Evolutionary conservation across 495 filamentous ascomycete genomes (phyloP), one percentile per base, ranked within the genome.

Genomic region (Zalerion maritima): DNA sequence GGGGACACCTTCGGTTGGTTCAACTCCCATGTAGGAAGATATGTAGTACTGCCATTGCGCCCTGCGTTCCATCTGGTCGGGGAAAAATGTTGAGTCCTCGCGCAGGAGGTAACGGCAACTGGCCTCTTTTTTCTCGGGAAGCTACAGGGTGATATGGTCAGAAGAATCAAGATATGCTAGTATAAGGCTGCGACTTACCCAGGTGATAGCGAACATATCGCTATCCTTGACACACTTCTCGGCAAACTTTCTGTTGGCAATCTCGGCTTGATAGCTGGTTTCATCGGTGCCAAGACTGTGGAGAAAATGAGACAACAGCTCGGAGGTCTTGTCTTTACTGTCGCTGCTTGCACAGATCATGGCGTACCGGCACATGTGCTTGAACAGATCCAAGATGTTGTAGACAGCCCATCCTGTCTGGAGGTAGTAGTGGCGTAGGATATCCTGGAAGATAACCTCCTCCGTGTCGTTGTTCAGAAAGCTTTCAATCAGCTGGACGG

Each of bases 1-100:
- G 5, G 64, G 57, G 5, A 94, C 64, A 16, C 81, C 81, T 52
- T 99, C 91, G 9, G 91, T 99, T 4, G 78, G 80, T 34, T 91
- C 85, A 24, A 83, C 64, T 46, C 81, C 79, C 26, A 78, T 75
- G 54, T 78, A 99, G 6, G 85, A 81, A 22, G 83, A 82, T 23
- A 93, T 79, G 46, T 99, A 99, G 62, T 87, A 86, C 28, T 80
- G 78, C 87, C 87, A 96, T 31, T 58, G 57, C 21, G 72, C 61
- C 33, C 57, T 59, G 12, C 57, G 60, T 40, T 65, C 57, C 54
- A 73, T 64, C 37, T 73, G 67, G 34, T 69, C 60, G 46, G 62
- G 64, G 39, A 83, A 71, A 42, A 87, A 78, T 0, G 83, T 91
- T 3, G 74, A 69, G 38, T 93, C 84, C 36, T 85, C 81, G 29